Evolutionary conservation across 805 yeast genomes (phyloP).

Genomic region (Saccharomyces jurei): DNA sequence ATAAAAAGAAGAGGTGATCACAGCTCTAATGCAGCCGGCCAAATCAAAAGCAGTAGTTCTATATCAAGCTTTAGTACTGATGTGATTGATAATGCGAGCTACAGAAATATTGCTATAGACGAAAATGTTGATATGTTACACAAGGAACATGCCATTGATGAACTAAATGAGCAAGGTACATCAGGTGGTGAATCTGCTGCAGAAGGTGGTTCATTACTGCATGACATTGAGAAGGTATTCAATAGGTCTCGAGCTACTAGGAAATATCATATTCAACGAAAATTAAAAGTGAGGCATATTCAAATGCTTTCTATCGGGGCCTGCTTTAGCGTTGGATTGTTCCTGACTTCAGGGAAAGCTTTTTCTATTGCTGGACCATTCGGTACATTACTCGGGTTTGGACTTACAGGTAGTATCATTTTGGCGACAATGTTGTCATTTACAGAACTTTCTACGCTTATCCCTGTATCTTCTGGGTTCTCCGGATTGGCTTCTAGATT

Average conservation of each 20-base stretch:
- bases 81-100: constrained; percentile 18
- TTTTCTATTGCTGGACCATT: constrained; percentile 50
- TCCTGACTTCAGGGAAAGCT: constrained; percentile 53
- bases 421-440: constrained; percentile 53
- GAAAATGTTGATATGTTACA: constrained; percentile 32
- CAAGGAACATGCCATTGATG: constrained; percentile 26
- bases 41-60: neutral
- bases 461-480: constrained; percentile 57
- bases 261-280: constrained; percentile 39
- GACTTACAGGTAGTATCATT: constrained; percentile 57
- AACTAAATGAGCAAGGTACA: neutral
- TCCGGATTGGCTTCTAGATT: constrained; percentile 56
- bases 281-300: constrained; percentile 43
- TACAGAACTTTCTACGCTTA: constrained; percentile 56
- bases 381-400: constrained; percentile 46
- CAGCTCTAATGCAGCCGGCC: neutral
- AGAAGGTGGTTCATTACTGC: neutral
- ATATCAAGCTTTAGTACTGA: constrained; percentile 7
- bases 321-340: constrained; percentile 58
- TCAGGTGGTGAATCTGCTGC: neutral
- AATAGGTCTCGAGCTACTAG: neutral
- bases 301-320: constrained; percentile 64
- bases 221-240: constrained; percentile 7
- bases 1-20: neutral
- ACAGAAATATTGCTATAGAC: constrained; percentile 17